Base-by-base conservation (phyloP, 2,329 filamentous ascomycete genomes). In the Fusarium equiseti region DNA sequence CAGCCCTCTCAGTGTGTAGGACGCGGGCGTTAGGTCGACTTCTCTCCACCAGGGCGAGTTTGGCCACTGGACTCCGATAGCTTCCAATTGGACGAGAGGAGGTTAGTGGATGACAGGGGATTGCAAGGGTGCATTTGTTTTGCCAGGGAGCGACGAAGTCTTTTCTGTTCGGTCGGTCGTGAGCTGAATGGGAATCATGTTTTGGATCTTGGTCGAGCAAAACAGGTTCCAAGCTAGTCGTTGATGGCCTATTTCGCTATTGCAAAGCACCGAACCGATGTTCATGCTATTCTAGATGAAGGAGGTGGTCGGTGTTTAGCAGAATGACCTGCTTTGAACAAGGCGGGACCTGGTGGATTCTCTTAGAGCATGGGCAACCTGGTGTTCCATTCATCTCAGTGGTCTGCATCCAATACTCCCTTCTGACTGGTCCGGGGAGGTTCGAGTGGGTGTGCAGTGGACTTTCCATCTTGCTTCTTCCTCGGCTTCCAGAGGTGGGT, bases 401-500 rank as follows among this genome's bases (percentile, higher is more conserved):
- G 50, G 63, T 62, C 52, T 55, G 56, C 29, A 49, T 32, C 49
- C 26, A 40, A 62, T 52, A 9, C 43, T 38, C 35, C 24, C 20
- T 26, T 26, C 35, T 63, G 38, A 63, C 40, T 72, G 61, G 69
- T 15, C 57, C 66, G 70, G 66, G 66, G 66, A 56, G 22, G 45
- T 59, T 53, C 44, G 24, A 70, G 66, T 56, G 70, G 70, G 66
- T 69, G 69, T 71, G 73, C 57, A 70, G 69, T 74, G 64, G 73
- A 63, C 68, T 58, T 72, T 72, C 69, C 56, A 70, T 70, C 61
- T 74, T 73, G 73, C 73, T 75, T 75, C 73, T 75, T 66, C 73
- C 63, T 73, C 61, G 70, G 71, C 73, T 75, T 75, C 73, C 61
- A 64, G 49, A 58, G 50, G 59, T 63, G 59, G 61, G 35, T 56